phyloP scores from a whole-genome alignment of 2,329 filamentous ascomycete genomes.

The Iodosphaeria phyllophila region DNA sequence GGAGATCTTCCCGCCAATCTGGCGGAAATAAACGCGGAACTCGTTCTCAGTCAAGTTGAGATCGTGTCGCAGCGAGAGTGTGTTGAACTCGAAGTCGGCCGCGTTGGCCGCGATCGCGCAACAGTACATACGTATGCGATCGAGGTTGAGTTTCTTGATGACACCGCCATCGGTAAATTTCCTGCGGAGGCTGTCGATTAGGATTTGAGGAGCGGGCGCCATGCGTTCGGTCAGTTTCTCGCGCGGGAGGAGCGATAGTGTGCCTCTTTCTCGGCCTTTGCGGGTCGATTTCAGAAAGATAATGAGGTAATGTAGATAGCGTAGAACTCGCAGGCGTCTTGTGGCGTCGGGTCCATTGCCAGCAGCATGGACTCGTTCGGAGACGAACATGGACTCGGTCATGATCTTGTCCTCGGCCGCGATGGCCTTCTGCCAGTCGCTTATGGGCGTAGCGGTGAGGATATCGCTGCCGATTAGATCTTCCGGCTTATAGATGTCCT shows the following conservation, averaged over 20 bases:
- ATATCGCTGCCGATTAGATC: constrained; percentile 49
- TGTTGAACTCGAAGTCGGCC: constrained; percentile 54
- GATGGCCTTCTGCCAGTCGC: constrained; percentile 56
- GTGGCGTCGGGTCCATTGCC: constrained; percentile 33
- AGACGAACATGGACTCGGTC: constrained; percentile 41
- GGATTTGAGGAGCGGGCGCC: constrained; percentile 35
- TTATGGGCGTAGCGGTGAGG: constrained; percentile 47
- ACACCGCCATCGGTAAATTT: constrained; percentile 47
- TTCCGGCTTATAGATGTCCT: constrained; percentile 54
- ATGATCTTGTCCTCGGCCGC: constrained; percentile 41
- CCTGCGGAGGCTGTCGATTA: constrained; percentile 47
- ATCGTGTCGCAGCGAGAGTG: constrained; percentile 50
- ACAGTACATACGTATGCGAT: constrained; percentile 56
- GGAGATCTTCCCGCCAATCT: constrained; percentile 52
- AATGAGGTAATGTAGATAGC: constrained; percentile 36
- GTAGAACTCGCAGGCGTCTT: constrained; percentile 35
- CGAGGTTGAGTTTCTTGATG: constrained; percentile 53
- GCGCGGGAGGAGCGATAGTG: constrained; percentile 33
- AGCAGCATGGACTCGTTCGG: constrained; percentile 36
- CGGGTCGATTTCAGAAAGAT: constrained; percentile 31
- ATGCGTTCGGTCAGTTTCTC: constrained; percentile 42
- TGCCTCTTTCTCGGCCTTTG: constrained; percentile 26
- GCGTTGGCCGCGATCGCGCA: constrained; percentile 57
- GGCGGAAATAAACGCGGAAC: constrained; percentile 53
- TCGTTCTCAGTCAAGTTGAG: constrained; percentile 51